Evolutionary conservation across 2,329 filamentous ascomycete genomes (phyloP).

Genomic region (Sphaerostilbella broomeana): DNA sequence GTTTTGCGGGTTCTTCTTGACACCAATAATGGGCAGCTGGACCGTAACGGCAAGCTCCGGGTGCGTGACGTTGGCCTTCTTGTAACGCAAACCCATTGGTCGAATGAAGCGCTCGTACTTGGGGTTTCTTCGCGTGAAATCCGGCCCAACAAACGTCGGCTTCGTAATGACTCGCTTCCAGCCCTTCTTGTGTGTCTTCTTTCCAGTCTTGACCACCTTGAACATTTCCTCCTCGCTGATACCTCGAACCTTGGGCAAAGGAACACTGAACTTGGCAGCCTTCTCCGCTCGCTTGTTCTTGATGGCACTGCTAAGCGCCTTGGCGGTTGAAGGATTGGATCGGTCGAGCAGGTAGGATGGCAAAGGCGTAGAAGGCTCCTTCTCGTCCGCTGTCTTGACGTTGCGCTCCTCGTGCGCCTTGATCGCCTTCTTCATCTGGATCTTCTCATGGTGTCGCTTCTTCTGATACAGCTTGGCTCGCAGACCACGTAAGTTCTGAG

Average conservation of each 20-base stretch:
- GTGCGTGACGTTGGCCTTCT: conserved; percentile 54
- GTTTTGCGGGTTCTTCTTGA: conserved; percentile 68
- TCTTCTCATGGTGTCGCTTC: conserved; percentile 95
- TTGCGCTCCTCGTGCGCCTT: conserved; percentile 93
- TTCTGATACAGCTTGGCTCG: conserved; percentile 90
- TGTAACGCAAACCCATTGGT: conserved; percentile 45
- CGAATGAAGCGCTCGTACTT: conserved; percentile 59
- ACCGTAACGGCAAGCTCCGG: conserved; percentile 81
- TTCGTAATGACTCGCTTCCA: conserved; percentile 65
- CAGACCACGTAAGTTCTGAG: conserved; percentile 87
- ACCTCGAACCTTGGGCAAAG: conserved; percentile 82
- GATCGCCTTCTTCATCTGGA: conserved; percentile 93
- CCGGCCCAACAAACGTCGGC: conserved; percentile 70
- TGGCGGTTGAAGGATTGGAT: conserved; percentile 48
- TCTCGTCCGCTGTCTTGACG: conserved; percentile 77
- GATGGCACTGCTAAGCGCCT: conserved; percentile 76
- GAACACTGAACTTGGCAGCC: conserved; percentile 87
- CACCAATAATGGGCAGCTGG: conserved; percentile 69
- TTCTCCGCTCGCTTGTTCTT: conserved; percentile 95
- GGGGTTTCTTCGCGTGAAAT: conserved; percentile 83
- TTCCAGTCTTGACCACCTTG: conserved; percentile 90
- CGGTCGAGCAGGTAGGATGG: conserved; percentile 93
- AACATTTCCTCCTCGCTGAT: conserved; percentile 98
- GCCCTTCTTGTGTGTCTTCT: conserved; percentile 83
- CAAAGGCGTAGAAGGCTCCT: conserved; percentile 74